Base-by-base conservation (phyloP, 768 basidiomycete genomes). In the Agaricus sinodeliciosus region DNA sequence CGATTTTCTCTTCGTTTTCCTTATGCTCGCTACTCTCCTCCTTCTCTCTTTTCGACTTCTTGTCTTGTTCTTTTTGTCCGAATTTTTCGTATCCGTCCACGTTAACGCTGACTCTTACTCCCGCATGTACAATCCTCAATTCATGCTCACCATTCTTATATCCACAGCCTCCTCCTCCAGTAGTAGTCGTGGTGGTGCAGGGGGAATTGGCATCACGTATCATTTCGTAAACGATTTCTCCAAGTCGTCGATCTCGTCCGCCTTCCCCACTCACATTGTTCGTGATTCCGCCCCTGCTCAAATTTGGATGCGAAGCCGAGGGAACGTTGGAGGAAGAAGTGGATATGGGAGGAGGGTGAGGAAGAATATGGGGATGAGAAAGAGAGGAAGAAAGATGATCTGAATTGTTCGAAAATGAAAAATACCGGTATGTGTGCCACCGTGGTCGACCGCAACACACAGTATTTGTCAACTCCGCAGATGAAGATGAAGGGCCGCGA, bases 391-490 rank as follows among this genome's bases (percentile, higher is more conserved):
- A 31, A 11, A 5, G 11, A 31, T 22, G 22, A 22, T 22, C 22
- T 22, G 22, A 3, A 22, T 53, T 44, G 5, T 58, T 50, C 34
- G 37, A 39, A 5, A 54, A 51, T 9, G 72, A 67, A 59, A 73
- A 80, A 62, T 78, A 81, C 49, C 68, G 66, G 58, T 74, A 83
- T 8, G 79, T 79, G 19, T 71, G 55, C 78, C 77, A 81, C 4
- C 65, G 65, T 7, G 77, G 73, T 28, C 69, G 68, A 6, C 71
- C 77, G 58, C 81, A 84, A 12, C 36, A 41, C 16, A 67, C 61
- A 9, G 62, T 60, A n/a, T 63, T 44, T 7, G 43, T 2, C 58
- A 51, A 26, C 51, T 54, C 13, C 62, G 50, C 53, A 55, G 51
- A 54, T 58, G 58, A 4, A 28, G 22, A 22, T 25, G 27, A 49